Conservation (phyloP, 306 rosid genomes). For the Lagenaria siceraria region DNA sequence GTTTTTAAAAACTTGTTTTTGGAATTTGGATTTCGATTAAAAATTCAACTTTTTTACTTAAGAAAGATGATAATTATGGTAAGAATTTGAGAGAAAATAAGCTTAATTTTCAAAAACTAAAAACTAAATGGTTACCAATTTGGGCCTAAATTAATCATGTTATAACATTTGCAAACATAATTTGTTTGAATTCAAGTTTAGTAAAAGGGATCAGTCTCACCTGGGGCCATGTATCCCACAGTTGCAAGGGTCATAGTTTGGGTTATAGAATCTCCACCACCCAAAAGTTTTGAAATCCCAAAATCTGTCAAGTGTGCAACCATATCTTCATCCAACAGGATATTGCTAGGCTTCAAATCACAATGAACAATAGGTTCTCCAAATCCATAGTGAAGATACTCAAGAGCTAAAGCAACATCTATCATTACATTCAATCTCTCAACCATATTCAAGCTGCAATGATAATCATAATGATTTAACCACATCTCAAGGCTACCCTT, state of each 20-base stretch:
- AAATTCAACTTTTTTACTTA: too few relatives aligned
- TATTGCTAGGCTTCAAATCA: constrained; percentile 33
- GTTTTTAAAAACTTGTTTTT: too few relatives aligned
- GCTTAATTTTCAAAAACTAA: too few relatives aligned
- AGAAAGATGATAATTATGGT: too few relatives aligned
- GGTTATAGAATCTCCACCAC: constrained; percentile 9
- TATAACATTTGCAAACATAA: too few relatives aligned
- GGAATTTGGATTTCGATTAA: too few relatives aligned
- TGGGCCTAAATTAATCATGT: too few relatives aligned
- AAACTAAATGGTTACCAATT: too few relatives aligned
- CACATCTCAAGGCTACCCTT: constrained; percentile 13
- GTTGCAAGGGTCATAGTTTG: constrained; percentile 30
- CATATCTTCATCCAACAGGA: constrained; percentile 30
- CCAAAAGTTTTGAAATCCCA: constrained; percentile 24
- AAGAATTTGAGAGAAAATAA: too few relatives aligned
- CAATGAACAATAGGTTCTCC: constrained; percentile 18
- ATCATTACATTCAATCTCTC: constrained; percentile 13
- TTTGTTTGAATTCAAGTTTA: too few relatives aligned
- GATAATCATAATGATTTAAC: neutral
- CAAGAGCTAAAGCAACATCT: constrained; percentile 19
- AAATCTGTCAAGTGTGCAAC: constrained; percentile 25
- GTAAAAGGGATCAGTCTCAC: neutral
- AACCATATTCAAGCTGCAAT: neutral
- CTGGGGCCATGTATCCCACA: constrained; percentile 37
- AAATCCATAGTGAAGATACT: constrained; percentile 29